Conservation (phyloP, 495 filamentous ascomycete genomes). For the Cudoniella acicularis region DNA sequence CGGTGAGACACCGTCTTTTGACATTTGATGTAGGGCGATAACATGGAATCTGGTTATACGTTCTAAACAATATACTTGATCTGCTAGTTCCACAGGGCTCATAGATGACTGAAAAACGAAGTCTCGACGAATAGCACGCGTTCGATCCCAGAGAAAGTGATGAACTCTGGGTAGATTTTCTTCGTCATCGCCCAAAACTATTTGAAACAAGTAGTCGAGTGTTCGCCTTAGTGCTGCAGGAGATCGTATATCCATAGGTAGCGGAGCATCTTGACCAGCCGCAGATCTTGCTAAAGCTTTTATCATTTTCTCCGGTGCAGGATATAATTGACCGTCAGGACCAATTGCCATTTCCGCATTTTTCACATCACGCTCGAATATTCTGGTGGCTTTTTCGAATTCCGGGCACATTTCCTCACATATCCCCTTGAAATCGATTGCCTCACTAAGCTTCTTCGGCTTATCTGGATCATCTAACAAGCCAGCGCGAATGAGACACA, state of each 20-base stretch:
- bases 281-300: slow-evolving; percentile 89
- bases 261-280: slow-evolving; percentile 84
- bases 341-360: slow-evolving; percentile 44
- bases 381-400: slow-evolving; percentile 77
- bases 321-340: slow-evolving; percentile 34
- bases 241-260: slow-evolving; percentile 89
- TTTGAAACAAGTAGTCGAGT: slow-evolving; percentile 76
- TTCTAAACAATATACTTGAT: slow-evolving; percentile 81
- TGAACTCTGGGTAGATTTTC: slow-evolving; percentile 66
- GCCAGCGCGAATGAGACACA: slow-evolving; percentile 65
- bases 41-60: slow-evolving; percentile 91
- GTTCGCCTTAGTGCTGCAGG: slow-evolving; percentile 69
- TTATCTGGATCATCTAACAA: slow-evolving; percentile 88
- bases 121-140: slow-evolving; percentile 86
- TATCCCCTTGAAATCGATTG: slow-evolving; percentile 82
- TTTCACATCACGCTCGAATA: slow-evolving; percentile 59
- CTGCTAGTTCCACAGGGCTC: slow-evolving; percentile 52
- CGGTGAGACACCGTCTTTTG: slow-evolving; percentile 48
- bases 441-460: slow-evolving; percentile 72
- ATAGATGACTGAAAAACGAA: slow-evolving; percentile 82
- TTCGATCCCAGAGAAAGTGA: slow-evolving; percentile 92
- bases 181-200: slow-evolving; percentile 62
- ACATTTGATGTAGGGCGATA: slow-evolving; percentile 78
- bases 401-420: slow-evolving; percentile 94
- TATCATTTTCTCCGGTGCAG: slow-evolving; percentile 47